Base-by-base conservation (phyloP, 1,284 basidiomycete species). In the Cronartium quercuum region DNA sequence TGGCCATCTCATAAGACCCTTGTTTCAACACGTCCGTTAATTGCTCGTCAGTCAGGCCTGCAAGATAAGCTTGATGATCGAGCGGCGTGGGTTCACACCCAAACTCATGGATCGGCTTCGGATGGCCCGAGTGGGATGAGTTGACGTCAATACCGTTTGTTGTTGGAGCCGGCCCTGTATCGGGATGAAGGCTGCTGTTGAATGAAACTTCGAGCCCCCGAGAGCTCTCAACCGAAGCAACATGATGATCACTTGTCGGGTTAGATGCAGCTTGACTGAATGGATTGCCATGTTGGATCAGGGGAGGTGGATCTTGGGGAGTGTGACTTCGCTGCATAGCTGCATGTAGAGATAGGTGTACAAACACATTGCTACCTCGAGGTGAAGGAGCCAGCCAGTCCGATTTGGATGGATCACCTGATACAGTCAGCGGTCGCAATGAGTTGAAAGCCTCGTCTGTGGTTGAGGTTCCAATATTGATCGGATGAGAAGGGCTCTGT, bases 21-120 rank as follows among this genome's bases (percentile, higher is more conserved):
- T 65, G 60, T 37, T 73, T 64, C n/a, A 73, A 21, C 13, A 73
- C 69, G 12, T 60, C 62, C 13, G 15, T 57, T 35, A 73, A 24
- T 21, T 64, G 42, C 55, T 73, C 69, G 44, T 64, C 51, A 12
- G 69, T 65, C 29, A 73, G 34, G 29, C 69, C 47, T 7, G 69
- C 62, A n/a, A 73, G 40, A 66, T 73, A 73, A 51, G 62, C 38
- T 55, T 73, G 62, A 65, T 73, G 69, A 64, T 73, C 69, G n/a
- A 65, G 24, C 9, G 68, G 41, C 9, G 35, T 63, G 1, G 62
- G 35, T 9, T 44, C 69, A 6, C 42, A 47, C 34, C 57, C 69
- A 51, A 64, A 64, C 21, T 13, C 3, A 18, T 21, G 58, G 13
- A 37, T 29, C 58, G 12, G n/a, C 35, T 61, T 6, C 15, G 24